Base-by-base conservation (phyloP, 306 rosid genomes). In the Lathyrus aphaca region DNA sequence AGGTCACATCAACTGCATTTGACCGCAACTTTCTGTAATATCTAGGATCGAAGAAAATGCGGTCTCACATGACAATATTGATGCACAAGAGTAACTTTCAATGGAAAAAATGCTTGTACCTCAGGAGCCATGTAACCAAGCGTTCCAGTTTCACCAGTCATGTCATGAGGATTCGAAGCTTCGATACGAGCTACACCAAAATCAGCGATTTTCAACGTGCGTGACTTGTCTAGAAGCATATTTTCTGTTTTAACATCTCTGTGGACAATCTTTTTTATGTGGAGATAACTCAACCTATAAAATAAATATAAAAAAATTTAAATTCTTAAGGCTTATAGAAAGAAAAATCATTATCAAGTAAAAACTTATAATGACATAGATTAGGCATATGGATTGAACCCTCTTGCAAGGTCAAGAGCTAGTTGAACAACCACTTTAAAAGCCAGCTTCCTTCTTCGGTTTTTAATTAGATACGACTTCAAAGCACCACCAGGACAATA, bases 401-500 rank as follows among this genome's bases (percentile, higher is more conserved):
- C 98, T 86, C 96, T 78, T 38, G 98, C 98, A 80, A 94, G 98
- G 80, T 94, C 98, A 64, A 94, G 87, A 64, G 98, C 96, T 68
- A 94, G 89, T 74, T 94, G 98, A 74, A 84, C 95, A 69, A 90
- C 98, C 73, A 94, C 96, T 94, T 91, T 94, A 82, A 90, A 94
- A 27, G 98, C 96, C 74, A 94, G 82, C 87, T 90, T 94, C 86
- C 83, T 86, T 85, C 98, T 82, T 62, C 98, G 78, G 83, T 88
- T 94, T 84, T 94, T 94, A 75, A 94, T 94, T 82, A 94, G 98
- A 86, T 90, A 90, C 21, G 97, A 79, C 86, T 94, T 94, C 74
- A 94, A 84, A 5, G 97, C 95, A 35, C 98, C 98, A 3, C 98
- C 98, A n/a, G 98, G 98, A 83, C 98, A 94, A 79, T 94, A 94